These are phyloP conservation scores for Boletellus sp. DNA, from an alignment of 768 basidiomycete genomes.

Conservation along the genomic window DNA sequence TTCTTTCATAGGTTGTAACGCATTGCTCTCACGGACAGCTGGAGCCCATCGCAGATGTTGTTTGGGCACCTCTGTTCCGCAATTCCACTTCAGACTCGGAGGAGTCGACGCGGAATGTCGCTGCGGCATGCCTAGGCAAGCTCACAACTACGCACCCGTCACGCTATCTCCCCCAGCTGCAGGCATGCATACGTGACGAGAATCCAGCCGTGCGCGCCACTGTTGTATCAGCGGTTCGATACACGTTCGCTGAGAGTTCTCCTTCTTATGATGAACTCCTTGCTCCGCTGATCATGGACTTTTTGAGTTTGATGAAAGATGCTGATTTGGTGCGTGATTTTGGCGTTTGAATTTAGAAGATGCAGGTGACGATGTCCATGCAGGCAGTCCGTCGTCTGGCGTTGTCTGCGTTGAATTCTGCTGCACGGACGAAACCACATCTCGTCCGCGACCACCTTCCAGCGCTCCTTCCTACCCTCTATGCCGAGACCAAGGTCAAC, in stretches of 20 bases:
- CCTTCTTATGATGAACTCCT: constrained; percentile 87
- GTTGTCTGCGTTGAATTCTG: constrained; percentile 88
- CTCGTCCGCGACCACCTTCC: constrained; percentile 82
- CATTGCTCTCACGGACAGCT: constrained; percentile 84
- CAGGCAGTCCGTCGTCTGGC: constrained; percentile 90
- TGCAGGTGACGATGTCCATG: background rate
- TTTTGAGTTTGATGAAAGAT: constrained; percentile 89
- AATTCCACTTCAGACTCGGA: constrained; percentile 81
- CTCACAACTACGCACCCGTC: constrained; percentile 88
- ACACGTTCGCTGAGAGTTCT: constrained; percentile 84
- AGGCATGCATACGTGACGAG: constrained; percentile 68
- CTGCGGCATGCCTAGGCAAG: constrained; percentile 95
- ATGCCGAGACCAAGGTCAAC: constrained; percentile 80
- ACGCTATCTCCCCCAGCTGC: constrained; percentile 88
- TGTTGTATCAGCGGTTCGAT: constrained; percentile 88
- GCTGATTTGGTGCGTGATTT: constrained; percentile 66
- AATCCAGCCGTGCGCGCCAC: constrained; percentile 77
- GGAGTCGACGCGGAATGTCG: constrained; percentile 90
- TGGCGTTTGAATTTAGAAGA: background rate
- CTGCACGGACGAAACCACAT: constrained; percentile 91
- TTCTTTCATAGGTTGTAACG: constrained; percentile 67
- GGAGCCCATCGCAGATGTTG: constrained; percentile 79
- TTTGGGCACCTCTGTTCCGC: constrained; percentile 92
- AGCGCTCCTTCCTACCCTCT: constrained; percentile 74
- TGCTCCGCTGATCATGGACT: constrained; percentile 83